phyloP scores from a whole-genome alignment of 768 basidiomycete genomes.

The Podaxis sp. region DNA sequence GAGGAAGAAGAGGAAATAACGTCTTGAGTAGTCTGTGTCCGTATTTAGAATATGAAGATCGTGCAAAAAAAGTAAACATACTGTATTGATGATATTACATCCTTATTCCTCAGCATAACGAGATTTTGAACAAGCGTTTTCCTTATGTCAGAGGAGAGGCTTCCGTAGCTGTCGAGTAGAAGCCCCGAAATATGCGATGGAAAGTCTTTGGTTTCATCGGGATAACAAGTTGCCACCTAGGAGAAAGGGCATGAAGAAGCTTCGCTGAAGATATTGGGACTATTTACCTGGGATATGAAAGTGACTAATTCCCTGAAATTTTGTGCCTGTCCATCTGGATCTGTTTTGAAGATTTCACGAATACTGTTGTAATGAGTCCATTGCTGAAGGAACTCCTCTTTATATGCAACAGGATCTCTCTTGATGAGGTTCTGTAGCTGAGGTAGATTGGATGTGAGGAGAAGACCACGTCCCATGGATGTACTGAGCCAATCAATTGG shows the following conservation, averaged over 20 bases:
- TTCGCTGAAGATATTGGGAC: background rate
- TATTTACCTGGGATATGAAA: slow-evolving; percentile 81
- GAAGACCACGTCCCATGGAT: slow-evolving; percentile 58
- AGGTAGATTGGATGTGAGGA: slow-evolving; percentile 87
- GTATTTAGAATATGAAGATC: slow-evolving; percentile 4
- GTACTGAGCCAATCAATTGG: background rate
- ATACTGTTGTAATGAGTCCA: slow-evolving; percentile 93
- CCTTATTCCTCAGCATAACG: slow-evolving; percentile 91
- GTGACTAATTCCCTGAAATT: slow-evolving; percentile 86
- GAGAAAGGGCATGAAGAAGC: background rate
- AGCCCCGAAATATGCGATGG: slow-evolving; percentile 77
- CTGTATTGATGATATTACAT: slow-evolving; percentile 91
- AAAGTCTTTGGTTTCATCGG: slow-evolving; percentile 84
- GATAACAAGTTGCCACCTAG: slow-evolving; percentile 91
- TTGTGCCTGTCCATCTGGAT: slow-evolving; percentile 81
- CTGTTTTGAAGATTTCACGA: slow-evolving; percentile 79
- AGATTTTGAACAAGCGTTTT: slow-evolving; percentile 87
- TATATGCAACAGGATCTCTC: slow-evolving; percentile 85
- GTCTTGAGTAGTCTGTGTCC: slow-evolving; percentile 76
- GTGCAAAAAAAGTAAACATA: slow-evolving; percentile 37
- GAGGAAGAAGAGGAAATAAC: slow-evolving; percentile 94
- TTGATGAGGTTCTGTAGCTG: slow-evolving; percentile 98
- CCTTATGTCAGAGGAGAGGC: slow-evolving; percentile 76
- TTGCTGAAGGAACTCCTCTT: slow-evolving; percentile 95
- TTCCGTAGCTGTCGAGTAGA: slow-evolving; percentile 75